Evolutionary conservation across 768 basidiomycete species (phyloP).

Genomic region (Porpolomopsis calyptriformis): DNA sequence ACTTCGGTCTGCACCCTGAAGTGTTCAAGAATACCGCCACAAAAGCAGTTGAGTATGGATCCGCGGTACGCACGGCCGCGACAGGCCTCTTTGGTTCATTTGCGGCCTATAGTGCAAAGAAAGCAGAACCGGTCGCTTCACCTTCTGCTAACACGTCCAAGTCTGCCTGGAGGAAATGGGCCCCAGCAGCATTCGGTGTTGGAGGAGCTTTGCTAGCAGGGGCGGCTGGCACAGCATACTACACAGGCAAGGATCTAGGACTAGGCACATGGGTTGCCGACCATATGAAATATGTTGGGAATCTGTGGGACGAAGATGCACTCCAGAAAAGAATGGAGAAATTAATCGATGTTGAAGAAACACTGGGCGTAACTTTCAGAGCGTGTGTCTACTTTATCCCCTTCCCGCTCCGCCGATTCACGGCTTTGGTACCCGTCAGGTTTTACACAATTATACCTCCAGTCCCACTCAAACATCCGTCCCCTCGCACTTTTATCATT

Average conservation of each 20-base stretch:
- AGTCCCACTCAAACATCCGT: constrained; percentile 42
- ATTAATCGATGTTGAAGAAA: constrained; percentile 48
- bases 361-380: constrained; percentile 58
- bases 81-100: constrained; percentile 52
- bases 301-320: constrained; percentile 67
- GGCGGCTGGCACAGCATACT: constrained; percentile 77
- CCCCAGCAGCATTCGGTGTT: constrained; percentile 53
- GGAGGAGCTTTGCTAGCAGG: constrained; percentile 72
- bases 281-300: constrained; percentile 84
- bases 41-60: constrained; percentile 62
- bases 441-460: constrained; percentile 76
- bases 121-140: constrained; percentile 19
- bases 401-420: not conserved
- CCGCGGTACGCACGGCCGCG: constrained; percentile 52
- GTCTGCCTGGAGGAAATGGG: constrained; percentile 52
- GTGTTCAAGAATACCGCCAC: constrained; percentile 79
- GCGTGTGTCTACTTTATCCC: constrained; percentile 38
- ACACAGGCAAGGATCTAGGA: constrained; percentile 66
- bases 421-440: constrained; percentile 27
- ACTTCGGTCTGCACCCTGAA: constrained; percentile 74
- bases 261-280: constrained; percentile 70
- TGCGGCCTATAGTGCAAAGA: constrained; percentile 38
- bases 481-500: constrained; percentile 66
- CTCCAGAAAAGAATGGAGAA: constrained; percentile 52
- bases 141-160: constrained; percentile 11